Evolutionary conservation across 1,284 basidiomycete species (phyloP).

Genomic region (Ceraceosorus bombacis): DNA sequence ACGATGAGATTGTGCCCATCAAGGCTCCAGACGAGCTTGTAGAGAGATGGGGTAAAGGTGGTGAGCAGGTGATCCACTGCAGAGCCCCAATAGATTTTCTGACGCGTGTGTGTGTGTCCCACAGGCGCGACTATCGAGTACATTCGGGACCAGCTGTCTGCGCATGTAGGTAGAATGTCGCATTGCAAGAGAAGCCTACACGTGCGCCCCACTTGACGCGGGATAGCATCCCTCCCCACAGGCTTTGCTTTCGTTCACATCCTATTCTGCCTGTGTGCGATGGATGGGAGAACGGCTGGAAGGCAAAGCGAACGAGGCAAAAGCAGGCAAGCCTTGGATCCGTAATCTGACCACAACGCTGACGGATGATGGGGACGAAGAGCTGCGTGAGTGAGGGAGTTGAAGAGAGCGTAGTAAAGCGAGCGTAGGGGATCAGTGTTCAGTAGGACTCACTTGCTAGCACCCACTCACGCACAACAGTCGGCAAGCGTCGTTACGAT

Average conservation of each 20-base stretch:
- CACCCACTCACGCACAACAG: no score
- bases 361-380: background rate
- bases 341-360: background rate
- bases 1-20: conserved; percentile 38
- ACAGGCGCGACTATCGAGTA: conserved; percentile 28
- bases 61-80: no score
- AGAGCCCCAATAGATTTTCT: no score
- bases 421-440: no score
- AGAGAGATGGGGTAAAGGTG: conserved; percentile 13
- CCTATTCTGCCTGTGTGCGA: conserved; percentile 15
- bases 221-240: no score
- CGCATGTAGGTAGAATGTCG: conserved; percentile 10
- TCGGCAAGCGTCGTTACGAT: no score
- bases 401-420: no score
- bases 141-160: conserved; percentile 13
- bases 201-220: no score
- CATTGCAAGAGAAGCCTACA: no score
- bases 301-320: conserved; percentile 10
- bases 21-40: conserved; percentile 23
- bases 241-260: conserved; percentile 20
- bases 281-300: conserved; percentile 31
- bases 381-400: no score
- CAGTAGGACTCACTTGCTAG: no score
- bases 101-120: no score
- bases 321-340: background rate